These are phyloP conservation scores for Thelephora ganbajun DNA, from an alignment of 768 basidiomycete genomes.

Conservation along the genomic window DNA sequence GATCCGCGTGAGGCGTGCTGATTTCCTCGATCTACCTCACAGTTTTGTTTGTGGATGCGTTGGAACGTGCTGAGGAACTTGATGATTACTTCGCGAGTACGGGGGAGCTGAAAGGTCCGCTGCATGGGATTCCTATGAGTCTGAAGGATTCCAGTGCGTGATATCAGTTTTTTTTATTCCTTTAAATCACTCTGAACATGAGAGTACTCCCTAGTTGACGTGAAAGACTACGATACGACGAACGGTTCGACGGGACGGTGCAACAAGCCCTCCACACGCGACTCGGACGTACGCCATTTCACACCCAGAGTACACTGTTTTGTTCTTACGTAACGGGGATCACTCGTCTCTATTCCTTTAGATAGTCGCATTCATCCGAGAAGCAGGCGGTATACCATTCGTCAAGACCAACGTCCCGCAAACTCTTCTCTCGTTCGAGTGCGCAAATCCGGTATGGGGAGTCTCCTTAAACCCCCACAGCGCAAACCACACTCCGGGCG, in stretches of 20 bases:
- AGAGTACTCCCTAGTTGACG: slow-evolving; percentile 29
- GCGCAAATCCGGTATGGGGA: slow-evolving; percentile 69
- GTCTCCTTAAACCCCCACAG: slow-evolving; percentile 56
- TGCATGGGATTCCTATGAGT: slow-evolving; percentile 74
- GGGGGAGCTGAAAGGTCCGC: slow-evolving; percentile 42
- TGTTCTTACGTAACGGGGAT: too few species aligned
- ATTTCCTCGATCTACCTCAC: not conserved
- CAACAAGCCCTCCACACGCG: slow-evolving; percentile 39
- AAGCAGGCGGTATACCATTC: slow-evolving; percentile 74
- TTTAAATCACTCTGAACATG: slow-evolving; percentile 1
- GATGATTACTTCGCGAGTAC: slow-evolving; percentile 52
- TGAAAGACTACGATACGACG: slow-evolving; percentile 49
- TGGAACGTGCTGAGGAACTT: slow-evolving; percentile 43
- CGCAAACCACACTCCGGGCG: slow-evolving; percentile 36
- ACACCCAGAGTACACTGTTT: too few species aligned
- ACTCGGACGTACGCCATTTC: slow-evolving; percentile 42
- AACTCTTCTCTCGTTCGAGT: slow-evolving; percentile 75
- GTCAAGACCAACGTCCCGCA: slow-evolving; percentile 93
- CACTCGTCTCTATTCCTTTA: slow-evolving; percentile 12
- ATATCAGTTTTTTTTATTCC: slow-evolving; percentile 4
- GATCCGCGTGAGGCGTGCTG: too few species aligned
- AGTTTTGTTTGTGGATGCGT: slow-evolving; percentile 65
- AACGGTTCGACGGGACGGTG: slow-evolving; percentile 66
- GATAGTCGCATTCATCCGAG: slow-evolving; percentile 41
- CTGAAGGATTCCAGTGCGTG: slow-evolving; percentile 59